These are phyloP conservation scores for Inga laurina DNA, from an alignment of 306 rosid species.

Conservation along the genomic window DNA sequence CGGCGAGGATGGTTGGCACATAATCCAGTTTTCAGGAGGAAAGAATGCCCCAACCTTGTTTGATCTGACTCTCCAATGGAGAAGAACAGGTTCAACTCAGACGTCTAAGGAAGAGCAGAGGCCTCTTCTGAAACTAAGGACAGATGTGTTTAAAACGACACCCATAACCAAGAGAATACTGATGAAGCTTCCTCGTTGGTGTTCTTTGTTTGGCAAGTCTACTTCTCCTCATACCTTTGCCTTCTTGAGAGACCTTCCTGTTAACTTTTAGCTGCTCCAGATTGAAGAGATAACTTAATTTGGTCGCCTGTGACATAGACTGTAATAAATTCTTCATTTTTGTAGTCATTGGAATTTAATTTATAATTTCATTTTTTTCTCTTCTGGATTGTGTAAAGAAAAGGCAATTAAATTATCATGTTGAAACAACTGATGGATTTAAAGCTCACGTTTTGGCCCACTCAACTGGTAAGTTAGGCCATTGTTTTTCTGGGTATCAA, in stretches of 20 bases:
- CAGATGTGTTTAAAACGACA: conserved; percentile 64
- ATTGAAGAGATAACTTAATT: background rate
- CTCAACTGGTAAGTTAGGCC: background rate
- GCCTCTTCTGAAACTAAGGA: conserved; percentile 80
- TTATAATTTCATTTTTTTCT: background rate
- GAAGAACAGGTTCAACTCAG: conserved; percentile 36
- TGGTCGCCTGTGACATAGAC: background rate
- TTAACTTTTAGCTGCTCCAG: conserved; percentile 48
- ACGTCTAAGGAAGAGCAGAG: conserved; percentile 2
- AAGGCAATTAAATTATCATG: background rate
- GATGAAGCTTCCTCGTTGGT: conserved; percentile 80
- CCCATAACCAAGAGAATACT: conserved; percentile 63
- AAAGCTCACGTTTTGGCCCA: background rate
- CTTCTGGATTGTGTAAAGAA: background rate
- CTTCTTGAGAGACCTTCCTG: conserved; percentile 68
- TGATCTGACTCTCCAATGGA: conserved; percentile 65
- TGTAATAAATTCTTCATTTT: background rate
- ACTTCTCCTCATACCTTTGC: conserved; percentile 78
- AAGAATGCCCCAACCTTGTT: conserved; percentile 63
- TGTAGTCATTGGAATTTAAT: conserved; percentile 22
- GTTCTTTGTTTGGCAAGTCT: conserved; percentile 90
- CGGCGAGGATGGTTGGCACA: conserved; percentile 71
- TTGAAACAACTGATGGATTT: background rate
- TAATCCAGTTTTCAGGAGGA: conserved; percentile 85
- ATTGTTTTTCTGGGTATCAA: background rate